These are phyloP conservation scores for Hymenoscyphus occultus DNA, from an alignment of 2,329 filamentous ascomycete genomes.

Conservation along the genomic window DNA sequence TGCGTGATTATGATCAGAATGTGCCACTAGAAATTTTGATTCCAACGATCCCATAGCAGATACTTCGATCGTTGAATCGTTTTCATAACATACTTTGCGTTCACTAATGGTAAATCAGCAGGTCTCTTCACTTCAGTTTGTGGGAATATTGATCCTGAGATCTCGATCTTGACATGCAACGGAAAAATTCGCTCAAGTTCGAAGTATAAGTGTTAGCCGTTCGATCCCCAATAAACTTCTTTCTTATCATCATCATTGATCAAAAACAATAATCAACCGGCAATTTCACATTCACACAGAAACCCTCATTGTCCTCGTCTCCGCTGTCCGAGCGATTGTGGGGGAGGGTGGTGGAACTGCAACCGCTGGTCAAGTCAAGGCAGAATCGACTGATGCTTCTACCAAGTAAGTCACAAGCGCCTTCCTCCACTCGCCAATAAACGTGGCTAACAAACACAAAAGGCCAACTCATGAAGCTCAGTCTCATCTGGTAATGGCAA, in stretches of 20 bases:
- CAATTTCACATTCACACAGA: background rate
- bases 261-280: background rate
- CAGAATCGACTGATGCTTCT: background rate
- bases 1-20: background rate
- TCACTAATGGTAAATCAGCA: background rate
- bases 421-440: background rate
- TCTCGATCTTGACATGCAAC: background rate
- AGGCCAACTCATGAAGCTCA: conserved; percentile 9
- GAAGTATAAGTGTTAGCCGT: background rate
- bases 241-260: background rate
- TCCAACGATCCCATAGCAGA: background rate
- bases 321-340: background rate
- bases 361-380: background rate
- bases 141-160: background rate
- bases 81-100: background rate
- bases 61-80: background rate
- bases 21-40: background rate
- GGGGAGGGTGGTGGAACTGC: background rate
- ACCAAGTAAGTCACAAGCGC: background rate
- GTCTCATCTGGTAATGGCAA: conserved; percentile 8
- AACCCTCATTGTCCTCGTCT: background rate
- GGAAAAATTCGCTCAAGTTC: background rate
- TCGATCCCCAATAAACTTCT: background rate
- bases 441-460: background rate
- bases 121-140: background rate